Percentiles rank a stretch among this genome's conserved stretches.
These are phyloP conservation scores for Marasmius fiardii DNA, from an alignment of 1,284 basidiomycete species.

Conservation along the genomic window DNA sequence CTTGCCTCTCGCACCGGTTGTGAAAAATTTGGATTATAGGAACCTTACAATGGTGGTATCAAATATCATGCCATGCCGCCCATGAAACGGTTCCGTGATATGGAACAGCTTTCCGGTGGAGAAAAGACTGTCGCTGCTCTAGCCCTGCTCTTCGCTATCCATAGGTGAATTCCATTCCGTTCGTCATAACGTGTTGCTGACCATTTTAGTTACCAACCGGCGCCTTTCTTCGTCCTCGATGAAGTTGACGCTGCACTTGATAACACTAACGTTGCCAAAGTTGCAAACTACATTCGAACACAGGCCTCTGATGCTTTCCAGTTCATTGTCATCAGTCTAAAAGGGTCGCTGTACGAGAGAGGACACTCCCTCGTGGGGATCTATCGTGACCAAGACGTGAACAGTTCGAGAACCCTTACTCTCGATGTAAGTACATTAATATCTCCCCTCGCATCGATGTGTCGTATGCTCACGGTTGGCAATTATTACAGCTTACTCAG, in stretches of 20 bases:
- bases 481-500: constrained; percentile 30
- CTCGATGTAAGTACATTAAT: constrained; percentile 69
- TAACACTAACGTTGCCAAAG: constrained; percentile 92
- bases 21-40: constrained; percentile 43
- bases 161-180: constrained; percentile 55
- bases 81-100: constrained; percentile 98
- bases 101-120: constrained; percentile 97
- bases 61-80: constrained; percentile 99
- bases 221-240: constrained; percentile 98
- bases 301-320: constrained; percentile 84
- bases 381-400: constrained; percentile 90
- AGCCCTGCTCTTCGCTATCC: constrained; percentile 94
- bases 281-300: constrained; percentile 85
- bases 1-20: not conserved
- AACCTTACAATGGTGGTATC: constrained; percentile 94
- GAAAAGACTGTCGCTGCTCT: constrained; percentile 99
- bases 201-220: constrained; percentile 81
- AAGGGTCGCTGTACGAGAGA: constrained; percentile 86
- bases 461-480: not conserved
- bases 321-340: constrained; percentile 97
- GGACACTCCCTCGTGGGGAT: constrained; percentile 92
- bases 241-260: constrained; percentile 98
- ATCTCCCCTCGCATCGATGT: not conserved
- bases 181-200: not conserved
- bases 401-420: constrained; percentile 86